phyloP scores from a whole-genome alignment of 495 filamentous ascomycete genomes.

The Aspergillus diversus region DNA sequence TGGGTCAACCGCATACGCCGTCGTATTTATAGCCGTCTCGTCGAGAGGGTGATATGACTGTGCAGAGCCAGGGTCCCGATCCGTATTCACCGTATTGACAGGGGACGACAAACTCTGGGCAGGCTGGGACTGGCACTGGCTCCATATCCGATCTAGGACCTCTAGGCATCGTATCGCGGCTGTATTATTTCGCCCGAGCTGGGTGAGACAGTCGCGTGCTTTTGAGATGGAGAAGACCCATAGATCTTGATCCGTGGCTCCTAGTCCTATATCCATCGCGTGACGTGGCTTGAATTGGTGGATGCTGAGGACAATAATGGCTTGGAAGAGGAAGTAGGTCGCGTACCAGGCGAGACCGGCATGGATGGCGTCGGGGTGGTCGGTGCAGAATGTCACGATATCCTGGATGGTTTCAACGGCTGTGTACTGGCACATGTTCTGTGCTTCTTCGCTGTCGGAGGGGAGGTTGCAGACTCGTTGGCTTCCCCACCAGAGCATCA shows the following conservation, averaged over 20 bases:
- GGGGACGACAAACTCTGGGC: background rate
- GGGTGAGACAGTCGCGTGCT: constrained; percentile 22
- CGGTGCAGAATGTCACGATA: constrained; percentile 23
- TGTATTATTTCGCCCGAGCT: constrained; percentile 17
- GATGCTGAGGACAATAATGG: constrained; percentile 26
- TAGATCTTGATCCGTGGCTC: constrained; percentile 19
- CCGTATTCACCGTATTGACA: background rate
- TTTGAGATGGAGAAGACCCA: constrained; percentile 23
- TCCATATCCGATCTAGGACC: constrained; percentile 22
- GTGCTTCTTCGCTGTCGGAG: constrained; percentile 25
- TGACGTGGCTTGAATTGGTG: constrained; percentile 18
- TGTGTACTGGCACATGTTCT: constrained; percentile 24
- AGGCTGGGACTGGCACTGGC: background rate
- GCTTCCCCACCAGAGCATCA: constrained; percentile 33
- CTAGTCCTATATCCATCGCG: constrained; percentile 1
- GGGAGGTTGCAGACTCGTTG: constrained; percentile 22
- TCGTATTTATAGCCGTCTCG: background rate
- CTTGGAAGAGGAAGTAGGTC: constrained; percentile 30
- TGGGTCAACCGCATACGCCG: constrained; percentile 23
- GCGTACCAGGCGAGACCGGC: constrained; percentile 27
- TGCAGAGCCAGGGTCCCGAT: background rate
- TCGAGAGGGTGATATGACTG: background rate
- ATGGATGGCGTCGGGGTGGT: constrained; percentile 20
- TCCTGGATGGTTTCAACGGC: constrained; percentile 29
- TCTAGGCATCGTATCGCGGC: constrained; percentile 25